Percentiles rank a stretch among this genome's conserved stretches.
These are phyloP conservation scores for Pholiota molesta DNA, from an alignment of 768 basidiomycete species.

Conservation along the genomic window DNA sequence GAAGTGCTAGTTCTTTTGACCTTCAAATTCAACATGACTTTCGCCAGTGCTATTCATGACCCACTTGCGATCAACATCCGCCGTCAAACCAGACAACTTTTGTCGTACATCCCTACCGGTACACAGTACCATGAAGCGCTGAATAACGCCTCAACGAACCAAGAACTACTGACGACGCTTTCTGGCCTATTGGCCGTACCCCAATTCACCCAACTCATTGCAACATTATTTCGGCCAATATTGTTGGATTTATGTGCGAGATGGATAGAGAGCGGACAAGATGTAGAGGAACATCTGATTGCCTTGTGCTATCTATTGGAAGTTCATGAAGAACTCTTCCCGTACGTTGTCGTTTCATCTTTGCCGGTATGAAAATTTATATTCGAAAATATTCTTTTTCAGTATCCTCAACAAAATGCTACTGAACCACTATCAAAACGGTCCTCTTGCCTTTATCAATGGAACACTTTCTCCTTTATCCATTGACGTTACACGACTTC, in stretches of 20 bases:
- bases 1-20: conserved; percentile 7
- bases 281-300: conserved; percentile 48
- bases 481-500: conserved; percentile 52
- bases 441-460: conserved; percentile 56
- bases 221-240: conserved; percentile 73
- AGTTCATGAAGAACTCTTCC: conserved; percentile 71
- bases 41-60: conserved; percentile 45
- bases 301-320: conserved; percentile 69
- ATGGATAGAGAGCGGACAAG: conserved; percentile 63
- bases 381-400: conserved; percentile 6
- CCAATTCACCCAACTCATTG: conserved; percentile 63
- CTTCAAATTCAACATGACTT: conserved; percentile 24
- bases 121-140: conserved; percentile 44
- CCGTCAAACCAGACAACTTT: conserved; percentile 52
- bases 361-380: conserved; percentile 15
- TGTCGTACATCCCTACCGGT: conserved; percentile 44
- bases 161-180: conserved; percentile 52
- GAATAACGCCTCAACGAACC: conserved; percentile 38
- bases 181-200: conserved; percentile 65
- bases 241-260: conserved; percentile 78
- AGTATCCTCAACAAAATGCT: conserved; percentile 64
- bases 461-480: conserved; percentile 32
- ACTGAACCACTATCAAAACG: conserved; percentile 44
- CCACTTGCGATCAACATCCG: conserved; percentile 62
- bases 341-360: conserved; percentile 46